Conservation (phyloP, 2,329 filamentous ascomycete genomes). For the Fusarium decemcellulare region DNA sequence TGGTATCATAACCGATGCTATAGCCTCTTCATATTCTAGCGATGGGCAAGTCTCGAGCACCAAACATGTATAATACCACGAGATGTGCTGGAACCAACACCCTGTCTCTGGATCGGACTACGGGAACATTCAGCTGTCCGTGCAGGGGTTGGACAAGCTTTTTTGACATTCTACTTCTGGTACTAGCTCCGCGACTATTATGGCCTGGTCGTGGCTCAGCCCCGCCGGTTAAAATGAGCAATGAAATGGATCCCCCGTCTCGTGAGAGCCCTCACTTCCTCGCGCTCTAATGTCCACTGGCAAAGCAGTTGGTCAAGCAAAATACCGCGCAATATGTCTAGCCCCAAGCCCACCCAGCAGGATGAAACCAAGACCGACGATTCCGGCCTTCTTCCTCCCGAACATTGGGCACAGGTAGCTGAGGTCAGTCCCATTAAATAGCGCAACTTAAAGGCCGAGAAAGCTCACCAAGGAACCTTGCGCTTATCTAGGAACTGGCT, state of each 20-base stretch:
- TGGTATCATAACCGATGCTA: no score
- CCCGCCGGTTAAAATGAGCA: neutral
- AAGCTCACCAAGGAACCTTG: neutral
- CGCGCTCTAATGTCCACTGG: no score
- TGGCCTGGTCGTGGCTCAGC: neutral
- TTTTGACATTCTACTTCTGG: neutral
- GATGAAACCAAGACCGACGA: neutral
- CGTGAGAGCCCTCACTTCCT: neutral
- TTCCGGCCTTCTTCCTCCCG: constrained; percentile 23
- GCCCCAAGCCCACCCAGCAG: neutral
- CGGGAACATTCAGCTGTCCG: no score
- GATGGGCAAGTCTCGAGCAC: no score
- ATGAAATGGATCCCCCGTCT: neutral
- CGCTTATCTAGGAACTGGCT: constrained; percentile 13
- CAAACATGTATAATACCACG: no score
- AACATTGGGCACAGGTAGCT: constrained; percentile 33
- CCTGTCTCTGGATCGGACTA: no score
- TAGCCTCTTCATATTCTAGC: no score
- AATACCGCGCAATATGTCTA: neutral
- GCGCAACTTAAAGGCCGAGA: neutral
- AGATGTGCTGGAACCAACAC: no score
- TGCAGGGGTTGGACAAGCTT: no score
- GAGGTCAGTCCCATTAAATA: constrained; percentile 10
- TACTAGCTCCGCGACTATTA: neutral
- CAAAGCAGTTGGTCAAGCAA: neutral